Base-by-base conservation (phyloP, 768 basidiomycete species). In the Lactifluus echinatus region DNA sequence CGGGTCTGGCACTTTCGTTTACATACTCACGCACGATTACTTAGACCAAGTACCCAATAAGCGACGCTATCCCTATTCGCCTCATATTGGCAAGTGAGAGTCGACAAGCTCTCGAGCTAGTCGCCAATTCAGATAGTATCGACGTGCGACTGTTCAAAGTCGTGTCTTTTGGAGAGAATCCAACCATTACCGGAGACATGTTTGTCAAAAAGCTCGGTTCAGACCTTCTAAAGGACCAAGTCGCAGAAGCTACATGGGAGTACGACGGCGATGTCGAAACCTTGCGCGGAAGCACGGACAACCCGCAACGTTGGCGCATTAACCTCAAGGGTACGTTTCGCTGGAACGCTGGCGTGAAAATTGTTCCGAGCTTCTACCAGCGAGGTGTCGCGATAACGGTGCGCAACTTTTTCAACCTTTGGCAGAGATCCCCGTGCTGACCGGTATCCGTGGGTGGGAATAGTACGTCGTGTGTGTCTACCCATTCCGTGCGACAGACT, bases 101-200 rank as follows among this genome's bases (percentile, higher is more conserved):
- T 14, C 21, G 14, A 2, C 10, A 44, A 21, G 53, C 50, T 3
- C 34, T 62, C 8, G 61, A 59, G 17, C 31, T 62, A 4, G 6
- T 55, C 15, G 26, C 57, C 15, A 33, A 42, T 8, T 48, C 31
- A 5, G 31, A 31, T 31, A 10, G 5, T 10, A 55, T 59, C 34
- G 39, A 59, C 8, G 57, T 59, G 26, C 57, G 45, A 10, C 33
- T 62, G 11, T 24, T 50, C 12, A 62, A 59, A 40, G 45, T 50
- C 29, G 17, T 59, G 17, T 53, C 37, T 11, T 59, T 59, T 31
- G 61, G 61, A 45, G 24, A 59, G 5, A 14, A 53, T 12, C 49
- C 44, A 26, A 19, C n/a, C n/a, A 42, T n/a, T n/a, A 14, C 4
- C 51, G 19, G 29, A 24, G n/a, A 17, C 61, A 53, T 1, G n/a